A percentile compares a stretch with the other conserved stretches of the same genome.
Conservation (phyloP, 2,329 filamentous ascomycete genomes). For the Volutella citrinella region DNA sequence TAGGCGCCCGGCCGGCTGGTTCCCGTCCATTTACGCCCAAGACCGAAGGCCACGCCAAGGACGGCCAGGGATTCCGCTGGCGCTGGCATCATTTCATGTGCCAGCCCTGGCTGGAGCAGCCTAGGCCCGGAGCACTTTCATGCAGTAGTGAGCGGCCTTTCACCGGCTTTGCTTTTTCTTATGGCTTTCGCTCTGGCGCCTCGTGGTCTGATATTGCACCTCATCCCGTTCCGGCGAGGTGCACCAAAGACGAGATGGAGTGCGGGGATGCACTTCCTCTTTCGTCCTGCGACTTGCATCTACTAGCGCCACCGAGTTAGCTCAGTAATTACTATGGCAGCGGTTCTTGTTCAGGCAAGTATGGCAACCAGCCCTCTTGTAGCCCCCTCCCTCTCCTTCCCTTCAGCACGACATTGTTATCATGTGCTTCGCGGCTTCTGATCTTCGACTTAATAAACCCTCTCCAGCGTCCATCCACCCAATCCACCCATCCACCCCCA, state of each 20-base stretch:
- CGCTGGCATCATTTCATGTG: too few relatives aligned
- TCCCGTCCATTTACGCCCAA: too few relatives aligned
- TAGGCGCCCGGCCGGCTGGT: too few relatives aligned
- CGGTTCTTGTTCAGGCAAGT: background rate
- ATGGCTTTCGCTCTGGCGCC: constrained; percentile 3
- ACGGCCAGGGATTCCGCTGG: too few relatives aligned
- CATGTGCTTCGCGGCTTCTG: too few relatives aligned
- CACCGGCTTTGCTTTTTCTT: constrained; percentile 1
- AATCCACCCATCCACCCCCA: too few relatives aligned
- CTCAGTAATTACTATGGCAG: background rate
- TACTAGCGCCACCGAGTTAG: background rate
- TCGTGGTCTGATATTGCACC: constrained; percentile 20
- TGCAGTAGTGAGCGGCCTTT: constrained; percentile 4
- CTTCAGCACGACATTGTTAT: too few relatives aligned
- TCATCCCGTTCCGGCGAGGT: constrained; percentile 24
- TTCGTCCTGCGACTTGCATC: constrained; percentile 20
- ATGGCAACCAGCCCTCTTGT: background rate
- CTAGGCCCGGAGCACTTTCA: too few relatives aligned
- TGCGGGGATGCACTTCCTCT: constrained; percentile 24
- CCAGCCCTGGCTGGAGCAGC: too few relatives aligned
- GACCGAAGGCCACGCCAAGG: too few relatives aligned
- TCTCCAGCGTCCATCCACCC: too few relatives aligned
- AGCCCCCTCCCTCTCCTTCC: constrained; percentile 11
- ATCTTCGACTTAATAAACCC: too few relatives aligned
- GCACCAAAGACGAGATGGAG: constrained; percentile 20